These are phyloP conservation scores for Ulmus americana DNA, from an alignment of 331 rosid genomes.

Conservation along the genomic window DNA sequence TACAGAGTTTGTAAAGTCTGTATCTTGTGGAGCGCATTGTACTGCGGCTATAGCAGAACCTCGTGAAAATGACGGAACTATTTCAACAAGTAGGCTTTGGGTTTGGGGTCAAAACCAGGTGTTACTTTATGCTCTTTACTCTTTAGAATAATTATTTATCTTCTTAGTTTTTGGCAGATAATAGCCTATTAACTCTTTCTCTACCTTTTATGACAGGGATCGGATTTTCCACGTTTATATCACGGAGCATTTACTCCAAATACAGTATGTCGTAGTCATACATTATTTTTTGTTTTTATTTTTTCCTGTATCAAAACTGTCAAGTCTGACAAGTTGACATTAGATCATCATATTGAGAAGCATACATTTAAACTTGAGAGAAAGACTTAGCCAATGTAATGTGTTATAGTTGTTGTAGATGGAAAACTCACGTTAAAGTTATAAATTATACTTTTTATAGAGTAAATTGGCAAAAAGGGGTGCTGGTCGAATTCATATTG, in stretches of 20 bases:
- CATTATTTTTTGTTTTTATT: conserved; percentile 1
- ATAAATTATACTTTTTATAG: not conserved
- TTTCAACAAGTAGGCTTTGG: conserved; percentile 76
- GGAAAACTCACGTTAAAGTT: not conserved
- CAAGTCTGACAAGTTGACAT: no score
- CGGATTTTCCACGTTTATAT: conserved; percentile 75
- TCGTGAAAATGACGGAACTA: conserved; percentile 64
- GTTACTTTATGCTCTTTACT: not conserved
- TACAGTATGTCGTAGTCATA: conserved; percentile 37
- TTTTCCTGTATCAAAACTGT: not conserved
- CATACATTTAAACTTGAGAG: no score
- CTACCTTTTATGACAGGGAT: conserved; percentile 50
- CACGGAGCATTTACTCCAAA: conserved; percentile 80
- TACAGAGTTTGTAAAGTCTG: conserved; percentile 68
- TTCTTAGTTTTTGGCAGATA: not conserved
- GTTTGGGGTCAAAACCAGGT: conserved; percentile 99
- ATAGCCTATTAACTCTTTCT: conserved; percentile 6
- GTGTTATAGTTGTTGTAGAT: not conserved
- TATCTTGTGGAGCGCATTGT: conserved; percentile 89
- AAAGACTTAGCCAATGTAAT: no score
- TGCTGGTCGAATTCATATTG: not conserved
- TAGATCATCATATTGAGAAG: no score
- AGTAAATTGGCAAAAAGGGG: not conserved
- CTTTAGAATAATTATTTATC: not conserved
- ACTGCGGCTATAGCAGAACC: conserved; percentile 90